Percentiles rank a stretch among this genome's conserved stretches.
phyloP scores from a whole-genome alignment of 2,329 filamentous ascomycete species.

The Furcasterigmium sp. region DNA sequence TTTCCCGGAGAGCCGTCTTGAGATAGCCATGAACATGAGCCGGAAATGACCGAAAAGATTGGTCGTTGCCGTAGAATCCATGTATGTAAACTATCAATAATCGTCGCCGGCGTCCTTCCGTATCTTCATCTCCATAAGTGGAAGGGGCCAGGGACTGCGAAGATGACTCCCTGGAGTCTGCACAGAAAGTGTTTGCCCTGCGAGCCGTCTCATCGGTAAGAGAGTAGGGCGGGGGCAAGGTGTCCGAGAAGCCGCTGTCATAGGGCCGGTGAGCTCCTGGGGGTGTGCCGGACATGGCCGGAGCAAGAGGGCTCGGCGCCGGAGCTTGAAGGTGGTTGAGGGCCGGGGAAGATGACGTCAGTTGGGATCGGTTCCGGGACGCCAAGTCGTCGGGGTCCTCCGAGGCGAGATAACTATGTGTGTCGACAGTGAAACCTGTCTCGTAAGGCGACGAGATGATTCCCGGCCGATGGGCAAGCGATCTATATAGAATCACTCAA shows the following conservation, averaged over 20 bases:
- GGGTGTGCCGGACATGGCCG: not conserved
- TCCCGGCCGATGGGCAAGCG: no score
- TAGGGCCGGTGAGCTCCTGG: not conserved
- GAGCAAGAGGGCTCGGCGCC: not conserved
- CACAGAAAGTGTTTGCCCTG: constrained; percentile 7
- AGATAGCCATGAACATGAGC: constrained; percentile 78
- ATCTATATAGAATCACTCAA: no score
- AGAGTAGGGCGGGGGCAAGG: not conserved
- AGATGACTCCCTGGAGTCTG: constrained; percentile 45
- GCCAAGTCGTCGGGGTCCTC: no score
- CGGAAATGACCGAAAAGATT: constrained; percentile 82
- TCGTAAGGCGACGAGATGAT: no score
- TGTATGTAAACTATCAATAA: constrained; percentile 81
- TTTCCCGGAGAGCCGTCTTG: constrained; percentile 59
- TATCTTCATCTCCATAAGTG: constrained; percentile 15
- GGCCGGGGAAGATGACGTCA: not conserved
- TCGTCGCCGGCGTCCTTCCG: constrained; percentile 37
- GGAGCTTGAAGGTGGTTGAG: not conserved
- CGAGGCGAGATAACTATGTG: no score
- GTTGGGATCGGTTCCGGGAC: not conserved
- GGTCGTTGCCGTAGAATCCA: constrained; percentile 85
- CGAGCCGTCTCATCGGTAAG: not conserved
- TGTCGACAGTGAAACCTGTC: no score
- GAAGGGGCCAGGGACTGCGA: constrained; percentile 26
- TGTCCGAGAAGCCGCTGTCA: not conserved